phyloP scores from a whole-genome alignment of 2,329 filamentous ascomycete species.

The Elsinoe batatas region DNA sequence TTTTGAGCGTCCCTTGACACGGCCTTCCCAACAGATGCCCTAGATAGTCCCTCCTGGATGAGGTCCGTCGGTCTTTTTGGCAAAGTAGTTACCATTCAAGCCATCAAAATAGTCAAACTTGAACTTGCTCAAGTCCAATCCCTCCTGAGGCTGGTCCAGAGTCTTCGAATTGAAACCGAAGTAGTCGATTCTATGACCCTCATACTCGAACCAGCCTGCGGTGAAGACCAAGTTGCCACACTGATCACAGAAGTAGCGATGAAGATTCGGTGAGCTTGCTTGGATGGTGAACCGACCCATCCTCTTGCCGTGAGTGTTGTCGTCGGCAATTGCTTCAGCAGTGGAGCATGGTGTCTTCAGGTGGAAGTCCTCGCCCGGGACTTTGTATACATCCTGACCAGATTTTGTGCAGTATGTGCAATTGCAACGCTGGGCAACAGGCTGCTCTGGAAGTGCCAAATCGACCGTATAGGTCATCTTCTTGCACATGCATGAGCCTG shows the following conservation, averaged over 20 bases:
- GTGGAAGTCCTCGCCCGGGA: conserved; percentile 1
- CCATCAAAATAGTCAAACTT: conserved; percentile 7
- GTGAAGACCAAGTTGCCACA: conserved; percentile 3
- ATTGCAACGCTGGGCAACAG: neutral
- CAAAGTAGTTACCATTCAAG: neutral
- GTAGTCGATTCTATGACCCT: neutral
- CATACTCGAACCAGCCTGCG: neutral
- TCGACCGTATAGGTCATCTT: conserved; percentile 12
- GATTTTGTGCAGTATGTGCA: conserved; percentile 7
- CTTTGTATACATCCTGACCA: neutral
- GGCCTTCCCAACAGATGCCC: neutral
- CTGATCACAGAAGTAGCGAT: conserved; percentile 10
- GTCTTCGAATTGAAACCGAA: conserved; percentile 9
- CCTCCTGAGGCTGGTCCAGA: conserved; percentile 10
- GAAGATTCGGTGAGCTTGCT: neutral
- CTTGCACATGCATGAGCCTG: conserved; percentile 10
- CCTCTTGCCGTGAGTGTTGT: neutral
- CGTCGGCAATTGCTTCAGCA: neutral
- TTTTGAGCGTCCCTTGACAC: too few relatives aligned
- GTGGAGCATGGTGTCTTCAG: conserved; percentile 4
- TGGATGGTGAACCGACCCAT: neutral
- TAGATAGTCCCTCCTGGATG: conserved; percentile 6
- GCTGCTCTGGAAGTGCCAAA: conserved; percentile 1
- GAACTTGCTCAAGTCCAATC: conserved; percentile 10
- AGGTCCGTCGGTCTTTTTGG: neutral